Conservation (phyloP, 2,329 filamentous ascomycete genomes). For the Cladosporium sp. region DNA sequence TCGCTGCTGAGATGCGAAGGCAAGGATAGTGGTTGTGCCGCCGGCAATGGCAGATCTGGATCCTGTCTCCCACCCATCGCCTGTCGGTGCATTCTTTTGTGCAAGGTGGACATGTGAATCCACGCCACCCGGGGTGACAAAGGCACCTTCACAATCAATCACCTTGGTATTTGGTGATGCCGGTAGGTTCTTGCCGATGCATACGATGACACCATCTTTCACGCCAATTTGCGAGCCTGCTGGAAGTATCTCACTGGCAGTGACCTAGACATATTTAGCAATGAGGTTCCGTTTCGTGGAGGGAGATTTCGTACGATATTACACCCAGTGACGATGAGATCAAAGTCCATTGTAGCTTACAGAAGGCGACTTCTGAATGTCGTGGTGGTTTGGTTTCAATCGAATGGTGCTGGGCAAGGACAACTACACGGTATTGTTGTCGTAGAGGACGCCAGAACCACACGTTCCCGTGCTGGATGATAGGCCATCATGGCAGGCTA, state of each 20-base stretch:
- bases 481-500: too few species aligned
- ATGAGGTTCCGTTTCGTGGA: too few species aligned
- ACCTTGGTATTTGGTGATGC: slow-evolving; percentile 32
- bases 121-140: slow-evolving; percentile 46
- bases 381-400: background rate
- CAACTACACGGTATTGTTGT: too few species aligned
- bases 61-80: slow-evolving; percentile 47
- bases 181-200: slow-evolving; percentile 40
- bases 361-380: too few species aligned
- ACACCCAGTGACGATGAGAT: slow-evolving; percentile 41
- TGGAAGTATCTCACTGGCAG: slow-evolving; percentile 43
- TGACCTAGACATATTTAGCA: slow-evolving; percentile 35
- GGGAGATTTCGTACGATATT: slow-evolving; percentile 28
- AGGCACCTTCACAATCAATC: slow-evolving; percentile 44
- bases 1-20: slow-evolving; percentile 55
- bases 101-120: slow-evolving; percentile 49
- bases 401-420: background rate
- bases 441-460: too few species aligned
- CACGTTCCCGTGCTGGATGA: too few species aligned
- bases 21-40: slow-evolving; percentile 56
- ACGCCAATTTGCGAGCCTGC: slow-evolving; percentile 46
- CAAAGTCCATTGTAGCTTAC: slow-evolving; percentile 28
- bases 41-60: slow-evolving; percentile 55
- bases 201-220: slow-evolving; percentile 42
- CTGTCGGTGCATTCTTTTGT: slow-evolving; percentile 41